A percentile compares a stretch with the other conserved stretches of the same genome.
Evolutionary conservation across 352 stramenopile genomes (phyloP).

Genomic region (Phytophthora quininea): DNA sequence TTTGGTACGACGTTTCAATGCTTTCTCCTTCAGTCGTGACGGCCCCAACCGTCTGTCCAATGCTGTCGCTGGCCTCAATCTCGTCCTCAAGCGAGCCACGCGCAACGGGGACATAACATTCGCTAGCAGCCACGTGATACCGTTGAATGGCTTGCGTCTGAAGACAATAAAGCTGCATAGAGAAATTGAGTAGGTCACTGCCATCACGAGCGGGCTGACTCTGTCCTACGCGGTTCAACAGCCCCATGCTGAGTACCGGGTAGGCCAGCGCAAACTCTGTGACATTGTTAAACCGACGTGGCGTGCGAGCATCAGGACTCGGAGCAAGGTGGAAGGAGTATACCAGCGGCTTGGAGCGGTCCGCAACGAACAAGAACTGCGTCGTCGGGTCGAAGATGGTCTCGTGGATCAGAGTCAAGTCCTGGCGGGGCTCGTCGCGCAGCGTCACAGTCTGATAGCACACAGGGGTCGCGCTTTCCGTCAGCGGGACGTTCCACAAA

Average conservation of each 20-base stretch:
- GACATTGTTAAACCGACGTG: slow-evolving; percentile 77
- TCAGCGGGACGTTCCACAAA: slow-evolving; percentile 55
- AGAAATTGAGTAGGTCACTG: slow-evolving; percentile 52
- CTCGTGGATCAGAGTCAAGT: slow-evolving; percentile 50
- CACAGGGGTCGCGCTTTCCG: slow-evolving; percentile 55
- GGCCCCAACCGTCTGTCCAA: slow-evolving; percentile 75
- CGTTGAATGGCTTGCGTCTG: slow-evolving; percentile 88
- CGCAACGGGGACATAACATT: slow-evolving; percentile 58
- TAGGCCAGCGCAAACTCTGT: slow-evolving; percentile 83
- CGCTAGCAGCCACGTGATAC: slow-evolving; percentile 69
- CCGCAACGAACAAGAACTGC: slow-evolving; percentile 83
- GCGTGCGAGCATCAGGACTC: slow-evolving; percentile 38
- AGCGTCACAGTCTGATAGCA: slow-evolving; percentile 76
- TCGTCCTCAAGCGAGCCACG: slow-evolving; percentile 51
- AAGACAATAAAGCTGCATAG: slow-evolving; percentile 83
- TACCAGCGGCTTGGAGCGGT: slow-evolving; percentile 62
- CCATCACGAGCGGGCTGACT: slow-evolving; percentile 43
- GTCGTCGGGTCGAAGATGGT: slow-evolving; percentile 71
- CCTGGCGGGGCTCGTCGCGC: slow-evolving; percentile 31
- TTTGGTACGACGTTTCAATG: slow-evolving; percentile 64
- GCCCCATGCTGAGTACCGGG: slow-evolving; percentile 75
- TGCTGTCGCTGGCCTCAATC: slow-evolving; percentile 38
- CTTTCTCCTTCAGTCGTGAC: slow-evolving; percentile 73
- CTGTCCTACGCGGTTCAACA: slow-evolving; percentile 55
- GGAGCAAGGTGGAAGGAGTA: slow-evolving; percentile 71